These are phyloP conservation scores for Aegilops tauschii DNA, from an alignment of 176 grass and related monocot species.

Conservation along the genomic window DNA sequence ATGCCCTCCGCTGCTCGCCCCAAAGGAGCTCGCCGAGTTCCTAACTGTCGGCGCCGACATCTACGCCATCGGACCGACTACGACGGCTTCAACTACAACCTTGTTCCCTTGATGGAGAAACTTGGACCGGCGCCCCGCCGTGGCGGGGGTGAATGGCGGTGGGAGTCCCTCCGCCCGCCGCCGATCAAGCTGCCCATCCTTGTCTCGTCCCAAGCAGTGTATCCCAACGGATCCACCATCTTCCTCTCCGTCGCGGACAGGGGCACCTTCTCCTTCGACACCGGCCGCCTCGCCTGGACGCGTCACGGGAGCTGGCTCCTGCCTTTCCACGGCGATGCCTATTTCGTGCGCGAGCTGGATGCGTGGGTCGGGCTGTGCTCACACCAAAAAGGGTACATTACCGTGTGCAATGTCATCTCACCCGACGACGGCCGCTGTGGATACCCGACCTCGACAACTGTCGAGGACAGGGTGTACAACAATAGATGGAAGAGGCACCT, in stretches of 20 bases:
- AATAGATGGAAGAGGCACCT: neutral
- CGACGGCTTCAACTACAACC: neutral
- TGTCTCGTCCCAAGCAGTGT: neutral
- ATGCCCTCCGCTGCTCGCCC: neutral
- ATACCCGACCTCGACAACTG: neutral
- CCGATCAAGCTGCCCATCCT: neutral
- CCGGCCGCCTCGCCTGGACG: neutral
- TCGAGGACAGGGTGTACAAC: neutral
- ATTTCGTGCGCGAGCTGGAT: neutral
- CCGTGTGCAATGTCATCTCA: neutral
- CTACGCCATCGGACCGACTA: neutral
- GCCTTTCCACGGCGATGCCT: neutral
- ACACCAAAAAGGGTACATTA: neutral
- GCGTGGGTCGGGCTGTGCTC: conserved; percentile 2
- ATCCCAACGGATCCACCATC: neutral
- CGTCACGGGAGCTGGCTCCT: neutral
- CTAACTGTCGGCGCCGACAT: neutral
- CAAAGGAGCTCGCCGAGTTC: neutral
- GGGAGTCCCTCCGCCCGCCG: neutral
- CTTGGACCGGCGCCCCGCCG: neutral
- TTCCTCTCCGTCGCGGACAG: neutral
- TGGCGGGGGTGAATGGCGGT: neutral
- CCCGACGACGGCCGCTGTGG: neutral
- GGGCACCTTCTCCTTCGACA: conserved; percentile 1
- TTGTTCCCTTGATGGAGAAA: neutral